A percentile compares a stretch with the other conserved stretches of the same genome.
These are phyloP conservation scores for Wallacemonas sp. DNA, from an alignment of 208 protist genomes.

Conservation along the genomic window DNA sequence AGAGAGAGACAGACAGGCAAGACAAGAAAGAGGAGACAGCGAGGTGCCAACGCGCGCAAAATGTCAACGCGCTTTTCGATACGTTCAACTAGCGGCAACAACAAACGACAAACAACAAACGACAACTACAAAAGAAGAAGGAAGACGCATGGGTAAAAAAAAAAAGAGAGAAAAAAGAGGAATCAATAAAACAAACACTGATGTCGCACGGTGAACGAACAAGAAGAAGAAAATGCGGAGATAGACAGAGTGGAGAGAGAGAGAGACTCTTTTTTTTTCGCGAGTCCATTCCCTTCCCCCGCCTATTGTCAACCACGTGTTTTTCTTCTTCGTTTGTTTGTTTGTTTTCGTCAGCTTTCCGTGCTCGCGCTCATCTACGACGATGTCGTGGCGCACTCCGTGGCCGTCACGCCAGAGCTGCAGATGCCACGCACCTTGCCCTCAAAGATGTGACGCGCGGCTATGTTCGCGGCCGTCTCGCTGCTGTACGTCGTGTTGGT, in stretches of 20 bases:
- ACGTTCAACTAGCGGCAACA: no score
- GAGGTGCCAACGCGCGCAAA: no score
- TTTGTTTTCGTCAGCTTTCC: slow-evolving; percentile 20
- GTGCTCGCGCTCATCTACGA: neutral
- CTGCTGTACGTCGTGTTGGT: slow-evolving; percentile 33
- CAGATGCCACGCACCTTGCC: slow-evolving; percentile 69
- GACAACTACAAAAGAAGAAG: no score
- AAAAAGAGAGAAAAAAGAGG: neutral
- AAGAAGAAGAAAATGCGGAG: slow-evolving; percentile 1
- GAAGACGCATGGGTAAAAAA: neutral
- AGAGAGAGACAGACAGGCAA: neutral
- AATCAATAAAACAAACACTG: no score
- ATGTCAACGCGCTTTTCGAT: no score
- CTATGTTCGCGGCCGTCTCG: slow-evolving; percentile 25
- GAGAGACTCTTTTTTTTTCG: neutral
- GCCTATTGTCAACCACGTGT: neutral
- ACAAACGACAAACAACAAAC: no score
- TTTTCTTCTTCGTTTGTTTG: slow-evolving; percentile 2
- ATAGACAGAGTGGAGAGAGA: slow-evolving; percentile 6
- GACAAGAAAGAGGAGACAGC: slow-evolving; percentile 2
- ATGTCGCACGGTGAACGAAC: no score
- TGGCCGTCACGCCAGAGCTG: slow-evolving; percentile 38
- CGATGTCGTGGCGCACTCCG: slow-evolving; percentile 32
- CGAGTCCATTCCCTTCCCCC: no score
- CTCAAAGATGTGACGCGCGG: slow-evolving; percentile 32